These are phyloP conservation scores for Kodamaea laetipori DNA, from an alignment of 805 yeast genomes.

Conservation along the genomic window DNA sequence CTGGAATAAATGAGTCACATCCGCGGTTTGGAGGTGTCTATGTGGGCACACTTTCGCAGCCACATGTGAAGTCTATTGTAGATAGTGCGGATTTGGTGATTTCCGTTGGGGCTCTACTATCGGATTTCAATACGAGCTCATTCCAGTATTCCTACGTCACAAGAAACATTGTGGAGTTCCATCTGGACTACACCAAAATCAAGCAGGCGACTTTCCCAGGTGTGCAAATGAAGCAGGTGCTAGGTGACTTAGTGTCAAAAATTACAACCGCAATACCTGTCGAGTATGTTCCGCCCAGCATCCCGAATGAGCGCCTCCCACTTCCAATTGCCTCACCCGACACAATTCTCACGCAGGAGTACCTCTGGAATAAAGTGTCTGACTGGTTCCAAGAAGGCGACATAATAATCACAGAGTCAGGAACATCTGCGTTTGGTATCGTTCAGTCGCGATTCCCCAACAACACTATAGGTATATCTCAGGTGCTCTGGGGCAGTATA, in stretches of 20 bases:
- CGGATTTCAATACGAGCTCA: constrained; percentile 28
- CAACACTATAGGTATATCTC: constrained; percentile 28
- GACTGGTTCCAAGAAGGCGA: constrained; percentile 32
- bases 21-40: constrained; percentile 25
- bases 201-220: constrained; percentile 20
- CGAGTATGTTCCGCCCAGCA: constrained; percentile 7
- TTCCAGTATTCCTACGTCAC: constrained; percentile 24
- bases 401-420: constrained; percentile 30
- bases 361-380: constrained; percentile 28
- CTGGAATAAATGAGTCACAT: constrained; percentile 23
- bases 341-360: constrained; percentile 24
- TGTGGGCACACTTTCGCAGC: constrained; percentile 27
- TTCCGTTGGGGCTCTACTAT: constrained; percentile 26
- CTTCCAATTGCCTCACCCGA: background rate
- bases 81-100: constrained; percentile 25
- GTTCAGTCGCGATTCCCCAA: constrained; percentile 28
- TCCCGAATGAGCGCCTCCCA: background rate
- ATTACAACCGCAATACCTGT: constrained; percentile 4
- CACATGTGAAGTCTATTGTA: constrained; percentile 22
- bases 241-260: constrained; percentile 15
- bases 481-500: constrained; percentile 32
- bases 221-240: constrained; percentile 23
- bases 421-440: constrained; percentile 32
- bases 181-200: constrained; percentile 24
- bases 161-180: constrained; percentile 26